Conservation (phyloP, 2,329 filamentous ascomycete genomes). For the Curvularia spicifera region DNA sequence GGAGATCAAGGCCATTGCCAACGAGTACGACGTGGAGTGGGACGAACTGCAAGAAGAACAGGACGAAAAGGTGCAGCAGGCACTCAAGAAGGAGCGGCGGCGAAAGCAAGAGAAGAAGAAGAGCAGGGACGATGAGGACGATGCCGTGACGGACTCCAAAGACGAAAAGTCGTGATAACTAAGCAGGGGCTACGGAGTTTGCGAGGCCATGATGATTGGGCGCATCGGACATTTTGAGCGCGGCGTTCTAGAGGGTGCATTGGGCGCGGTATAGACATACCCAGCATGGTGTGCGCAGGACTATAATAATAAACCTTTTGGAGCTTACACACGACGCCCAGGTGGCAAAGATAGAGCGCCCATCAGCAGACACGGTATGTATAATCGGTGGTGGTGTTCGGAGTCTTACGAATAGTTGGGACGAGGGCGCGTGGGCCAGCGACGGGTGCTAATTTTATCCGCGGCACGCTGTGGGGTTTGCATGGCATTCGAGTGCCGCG, state of each 20-base stretch:
- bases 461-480: constrained; percentile 6
- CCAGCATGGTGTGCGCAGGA: neutral
- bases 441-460: constrained; percentile 17
- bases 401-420: neutral
- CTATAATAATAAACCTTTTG: neutral
- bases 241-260: constrained; percentile 11
- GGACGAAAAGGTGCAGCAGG: constrained; percentile 64
- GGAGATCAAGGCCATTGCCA: constrained; percentile 80
- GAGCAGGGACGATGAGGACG: constrained; percentile 46
- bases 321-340: neutral
- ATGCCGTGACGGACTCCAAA: constrained; percentile 16
- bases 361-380: constrained; percentile 1
- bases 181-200: neutral
- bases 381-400: neutral
- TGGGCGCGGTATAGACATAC: neutral
- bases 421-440: neutral
- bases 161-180: constrained; percentile 6
- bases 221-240: constrained; percentile 11
- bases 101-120: constrained; percentile 46
- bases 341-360: neutral
- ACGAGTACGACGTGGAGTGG: constrained; percentile 91
- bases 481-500: neutral
- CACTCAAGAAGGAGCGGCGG: constrained; percentile 57
- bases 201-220: neutral
- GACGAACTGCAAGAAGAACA: constrained; percentile 77